Evolutionary conservation across 2,329 filamentous ascomycete genomes (phyloP).

Genomic region (Hypoxylon sp.): DNA sequence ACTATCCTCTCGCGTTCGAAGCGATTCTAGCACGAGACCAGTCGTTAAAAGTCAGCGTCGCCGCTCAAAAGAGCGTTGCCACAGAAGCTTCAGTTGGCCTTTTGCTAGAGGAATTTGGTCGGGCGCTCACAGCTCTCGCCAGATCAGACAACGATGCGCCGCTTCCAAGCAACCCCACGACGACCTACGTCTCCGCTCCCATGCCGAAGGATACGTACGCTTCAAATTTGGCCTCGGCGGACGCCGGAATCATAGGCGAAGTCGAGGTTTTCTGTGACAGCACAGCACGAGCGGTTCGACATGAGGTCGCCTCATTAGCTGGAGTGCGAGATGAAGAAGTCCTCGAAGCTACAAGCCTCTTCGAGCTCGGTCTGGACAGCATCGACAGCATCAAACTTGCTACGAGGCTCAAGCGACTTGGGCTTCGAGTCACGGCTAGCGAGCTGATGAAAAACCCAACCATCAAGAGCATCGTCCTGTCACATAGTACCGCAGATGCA

Average conservation of each 20-base stretch:
- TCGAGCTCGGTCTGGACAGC: conserved; percentile 90
- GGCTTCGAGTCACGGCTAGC: conserved; percentile 77
- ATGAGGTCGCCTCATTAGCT: conserved; percentile 75
- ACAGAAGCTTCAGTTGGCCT: conserved; percentile 52
- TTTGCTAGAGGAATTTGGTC: conserved; percentile 61
- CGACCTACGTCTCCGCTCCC: background rate
- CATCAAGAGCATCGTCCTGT: conserved; percentile 71
- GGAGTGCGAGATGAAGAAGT: conserved; percentile 67
- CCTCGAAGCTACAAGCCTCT: conserved; percentile 73
- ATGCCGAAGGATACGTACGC: background rate
- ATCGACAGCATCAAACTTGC: conserved; percentile 92
- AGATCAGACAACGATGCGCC: conserved; percentile 18
- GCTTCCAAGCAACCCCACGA: background rate
- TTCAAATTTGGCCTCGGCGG: background rate
- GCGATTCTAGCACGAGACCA: conserved; percentile 68
- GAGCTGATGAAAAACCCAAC: conserved; percentile 81
- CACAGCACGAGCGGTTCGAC: conserved; percentile 67
- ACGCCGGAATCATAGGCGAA: background rate
- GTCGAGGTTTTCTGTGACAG: conserved; percentile 71
- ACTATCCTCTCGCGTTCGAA: conserved; percentile 86
- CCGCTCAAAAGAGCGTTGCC: conserved; percentile 65
- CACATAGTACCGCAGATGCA: background rate
- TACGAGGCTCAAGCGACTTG: conserved; percentile 74
- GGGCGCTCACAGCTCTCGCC: conserved; percentile 50
- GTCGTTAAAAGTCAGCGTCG: conserved; percentile 70